These are phyloP conservation scores for Allium fistulosum DNA, from an alignment of 106 monocot genomes.

Conservation along the genomic window DNA sequence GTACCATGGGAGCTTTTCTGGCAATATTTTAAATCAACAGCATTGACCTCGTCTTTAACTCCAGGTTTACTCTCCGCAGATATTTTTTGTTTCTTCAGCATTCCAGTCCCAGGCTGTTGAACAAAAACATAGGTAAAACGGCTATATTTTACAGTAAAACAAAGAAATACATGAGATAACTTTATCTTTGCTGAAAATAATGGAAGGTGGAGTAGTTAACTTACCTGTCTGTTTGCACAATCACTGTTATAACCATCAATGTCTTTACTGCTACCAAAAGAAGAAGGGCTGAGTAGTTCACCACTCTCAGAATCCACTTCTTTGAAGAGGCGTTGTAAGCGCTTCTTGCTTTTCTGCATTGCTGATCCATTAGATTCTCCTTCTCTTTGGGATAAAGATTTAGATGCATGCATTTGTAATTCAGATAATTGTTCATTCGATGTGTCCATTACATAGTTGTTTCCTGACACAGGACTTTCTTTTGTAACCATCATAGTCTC, in stretches of 20 bases:
- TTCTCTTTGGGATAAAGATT: not conserved
- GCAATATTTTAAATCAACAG: not conserved
- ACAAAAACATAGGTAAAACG: not conserved
- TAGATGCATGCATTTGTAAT: not conserved
- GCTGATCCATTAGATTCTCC: not conserved
- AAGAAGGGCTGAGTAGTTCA: conserved; percentile 1
- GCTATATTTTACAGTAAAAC: not conserved
- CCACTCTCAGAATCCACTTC: conserved; percentile 7
- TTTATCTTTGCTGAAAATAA: not conserved
- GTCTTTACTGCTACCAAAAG: conserved; percentile 12
- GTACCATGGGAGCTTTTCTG: not conserved
- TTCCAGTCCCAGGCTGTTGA: not conserved
- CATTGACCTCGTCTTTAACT: not conserved
- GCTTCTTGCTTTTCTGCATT: not conserved
- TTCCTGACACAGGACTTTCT: conserved; percentile 9
- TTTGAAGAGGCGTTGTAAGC: not conserved
- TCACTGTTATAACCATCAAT: conserved; percentile 12
- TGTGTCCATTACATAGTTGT: not conserved
- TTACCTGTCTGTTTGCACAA: conserved; percentile 9
- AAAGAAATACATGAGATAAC: not conserved
- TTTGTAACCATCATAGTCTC: not conserved
- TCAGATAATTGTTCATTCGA: not conserved
- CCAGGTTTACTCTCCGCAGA: not conserved
- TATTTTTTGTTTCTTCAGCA: conserved; percentile 9
- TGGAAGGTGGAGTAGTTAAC: not conserved